Conservation (phyloP, 495 filamentous ascomycete genomes). For the Cercophora samala region DNA sequence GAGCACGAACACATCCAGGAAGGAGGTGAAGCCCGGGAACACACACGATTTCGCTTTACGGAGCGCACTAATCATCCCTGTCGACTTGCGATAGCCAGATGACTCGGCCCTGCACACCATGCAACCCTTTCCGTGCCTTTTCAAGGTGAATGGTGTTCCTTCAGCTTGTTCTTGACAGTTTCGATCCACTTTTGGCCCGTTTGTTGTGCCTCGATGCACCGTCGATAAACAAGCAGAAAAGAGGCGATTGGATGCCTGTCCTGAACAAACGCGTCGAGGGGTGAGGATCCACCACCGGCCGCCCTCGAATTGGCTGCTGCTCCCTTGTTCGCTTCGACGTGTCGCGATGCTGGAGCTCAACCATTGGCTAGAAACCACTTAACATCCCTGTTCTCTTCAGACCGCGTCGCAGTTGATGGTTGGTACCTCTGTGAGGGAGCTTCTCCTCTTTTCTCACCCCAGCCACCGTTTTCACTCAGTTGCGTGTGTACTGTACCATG, state of each 20-base stretch:
- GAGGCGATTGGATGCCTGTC: constrained; percentile 23
- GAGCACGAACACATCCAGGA: constrained; percentile 2
- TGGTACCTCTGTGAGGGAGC: background rate
- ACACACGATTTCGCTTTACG: background rate
- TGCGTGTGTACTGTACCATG: background rate
- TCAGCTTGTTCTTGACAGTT: background rate
- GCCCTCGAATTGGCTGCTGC: constrained; percentile 19
- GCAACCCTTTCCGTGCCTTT: background rate
- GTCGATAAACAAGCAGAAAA: constrained; percentile 12
- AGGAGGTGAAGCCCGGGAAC: constrained; percentile 11
- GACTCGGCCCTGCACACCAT: constrained; percentile 14
- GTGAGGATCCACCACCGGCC: constrained; percentile 26
- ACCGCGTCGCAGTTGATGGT: constrained; percentile 22
- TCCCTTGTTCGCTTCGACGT: constrained; percentile 25
- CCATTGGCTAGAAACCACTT: constrained; percentile 38
- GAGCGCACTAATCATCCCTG: too few species aligned
- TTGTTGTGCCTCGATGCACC: constrained; percentile 18
- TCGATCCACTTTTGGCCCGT: constrained; percentile 8
- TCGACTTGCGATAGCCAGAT: constrained; percentile 6
- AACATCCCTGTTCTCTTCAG: constrained; percentile 33
- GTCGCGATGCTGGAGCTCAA: constrained; percentile 24
- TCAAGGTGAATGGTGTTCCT: background rate
- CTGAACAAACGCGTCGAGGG: constrained; percentile 27
- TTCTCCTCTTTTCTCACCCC: constrained; percentile 1
- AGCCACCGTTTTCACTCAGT: background rate